Evolutionary conservation across 2,329 filamentous ascomycete genomes (phyloP), one percentile per base, ranked within the genome.

Genomic region (Coniella vitis): DNA sequence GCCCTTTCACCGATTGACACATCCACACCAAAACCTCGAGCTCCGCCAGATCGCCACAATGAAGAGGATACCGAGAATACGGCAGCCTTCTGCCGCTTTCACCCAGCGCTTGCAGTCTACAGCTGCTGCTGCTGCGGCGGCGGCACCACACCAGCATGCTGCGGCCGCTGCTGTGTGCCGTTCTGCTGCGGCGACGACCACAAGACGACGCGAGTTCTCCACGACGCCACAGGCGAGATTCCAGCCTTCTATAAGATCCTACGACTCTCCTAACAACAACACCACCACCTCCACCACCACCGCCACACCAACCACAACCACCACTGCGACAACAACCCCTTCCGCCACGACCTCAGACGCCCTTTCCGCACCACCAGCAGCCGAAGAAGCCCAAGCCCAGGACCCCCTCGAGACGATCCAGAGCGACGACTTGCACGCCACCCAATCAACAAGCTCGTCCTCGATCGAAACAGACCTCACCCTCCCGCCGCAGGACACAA

Each of bases 381-480:
- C 12, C 25, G 2, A 7, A n/a, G 7, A 16, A n/a, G 10, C 38
- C 14, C 25, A 42, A 34, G 29, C 19, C 16, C 16, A 42, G 19
- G 40, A 42, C 40, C 40, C 40, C 13, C 32, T 34, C 25, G 13
- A 22, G 5, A 25, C 10, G 13, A 29, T 31, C 32, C 19, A 29
- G 12, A 8, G 38, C 13, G 19, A 31, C 12, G 19, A 35, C 29
- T 12, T 35, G 9, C 13, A 14, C 21, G 20, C 35, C 10, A 39
- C 25, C 40, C 16, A 25, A 38, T 36, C 44, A 25, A 9, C 25
- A 25, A 10, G 25, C 25, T 5, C 25, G 25, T 10, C 25, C 10
- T 17, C 17, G 17, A 25, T 55, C 45, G 29, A 48, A 35, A 57
- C 57, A 16, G 53, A 54, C 31, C 56, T 66, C 8, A 55, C 56